Percentiles rank a stretch among this genome's conserved stretches.
These are phyloP conservation scores for Prunus campanulata DNA, from an alignment of 306 rosid species.

Conservation along the genomic window DNA sequence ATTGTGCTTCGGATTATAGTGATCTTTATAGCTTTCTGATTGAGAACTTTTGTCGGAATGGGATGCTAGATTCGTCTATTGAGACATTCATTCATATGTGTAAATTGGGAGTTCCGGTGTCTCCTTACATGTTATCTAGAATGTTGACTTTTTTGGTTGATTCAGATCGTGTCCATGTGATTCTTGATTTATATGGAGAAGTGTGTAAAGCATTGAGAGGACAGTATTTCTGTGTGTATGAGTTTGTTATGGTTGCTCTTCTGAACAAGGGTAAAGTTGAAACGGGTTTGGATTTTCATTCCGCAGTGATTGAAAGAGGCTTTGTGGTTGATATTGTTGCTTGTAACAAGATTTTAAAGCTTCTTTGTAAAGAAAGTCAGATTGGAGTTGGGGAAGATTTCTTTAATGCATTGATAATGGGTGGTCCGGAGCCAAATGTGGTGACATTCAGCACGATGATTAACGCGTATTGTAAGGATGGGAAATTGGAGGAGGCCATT, in stretches of 20 bases:
- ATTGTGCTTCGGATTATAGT: background rate
- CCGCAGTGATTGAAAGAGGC: conserved; percentile 9
- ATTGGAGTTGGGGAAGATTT: background rate
- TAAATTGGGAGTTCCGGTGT: conserved; percentile 11
- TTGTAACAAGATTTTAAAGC: background rate
- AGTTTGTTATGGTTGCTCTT: conserved; percentile 20
- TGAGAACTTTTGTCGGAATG: conserved; percentile 20
- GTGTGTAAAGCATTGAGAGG: conserved; percentile 15
- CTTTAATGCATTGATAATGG: background rate
- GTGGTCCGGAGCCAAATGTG: conserved; percentile 29
- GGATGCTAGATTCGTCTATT: conserved; percentile 23
- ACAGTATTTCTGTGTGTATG: conserved; percentile 7
- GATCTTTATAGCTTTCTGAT: conserved; percentile 20
- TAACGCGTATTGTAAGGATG: conserved; percentile 20
- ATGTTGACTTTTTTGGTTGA: conserved; percentile 22
- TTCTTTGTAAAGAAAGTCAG: background rate
- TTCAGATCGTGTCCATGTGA: conserved; percentile 2
- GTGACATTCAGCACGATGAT: conserved; percentile 29
- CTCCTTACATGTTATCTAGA: background rate
- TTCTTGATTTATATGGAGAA: conserved; percentile 15
- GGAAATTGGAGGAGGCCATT: conserved; percentile 26
- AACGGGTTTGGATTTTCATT: conserved; percentile 22
- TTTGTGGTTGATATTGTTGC: background rate
- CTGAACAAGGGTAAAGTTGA: conserved; percentile 17
- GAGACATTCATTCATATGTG: conserved; percentile 1